Base-by-base conservation (phyloP, 805 yeast genomes). In the Suhomyces pyralidae region DNA sequence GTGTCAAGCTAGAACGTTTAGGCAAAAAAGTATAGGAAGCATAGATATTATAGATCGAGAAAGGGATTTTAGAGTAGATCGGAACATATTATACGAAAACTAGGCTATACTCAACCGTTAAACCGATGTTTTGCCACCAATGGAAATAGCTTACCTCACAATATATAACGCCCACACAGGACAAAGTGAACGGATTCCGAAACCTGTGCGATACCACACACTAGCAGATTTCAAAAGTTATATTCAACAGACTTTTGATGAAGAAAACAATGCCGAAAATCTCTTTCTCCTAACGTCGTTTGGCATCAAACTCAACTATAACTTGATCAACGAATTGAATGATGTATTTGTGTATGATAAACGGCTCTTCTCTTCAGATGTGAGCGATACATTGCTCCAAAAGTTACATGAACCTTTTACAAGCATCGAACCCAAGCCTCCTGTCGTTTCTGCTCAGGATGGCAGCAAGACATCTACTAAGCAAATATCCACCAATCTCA, bases 341-440 rank as follows among this genome's bases (percentile, higher is more conserved):
- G 87, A 84, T 53, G 71, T 86, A 3, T 86, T 79, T 63, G 83
- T 81, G 1, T 86, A 77, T 66, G 90, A 87, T 64, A 81, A 85
- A 63, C 75, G 83, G 45, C 67, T 82, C 45, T 86, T 86, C 57
- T 68, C 77, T 3, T 56, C 60, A 10, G 66, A 64, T 10, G 34
- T 56, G 9, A 57, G 61, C 9, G 58, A 56, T 6, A 48, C 51
- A 0, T 44, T 56, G 4, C 15, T 45, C n/a, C 9, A 25, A 15
- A 25, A 32, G 12, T 24, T 22, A 8, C 30, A 25, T 7, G 48
- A 50, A 8, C 5, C 9, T 17, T 26, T 25, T 7, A 52, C 47
- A 25, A 46, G 57, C 15, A 38, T 20, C 5, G 44, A 47, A 30
- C 58, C 61, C 19, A 36, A 28, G 8, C 28, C 24, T 15, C 19